These are phyloP conservation scores for Exophiala oligosperma DNA, from an alignment of 2,329 filamentous ascomycete species.

Conservation along the genomic window DNA sequence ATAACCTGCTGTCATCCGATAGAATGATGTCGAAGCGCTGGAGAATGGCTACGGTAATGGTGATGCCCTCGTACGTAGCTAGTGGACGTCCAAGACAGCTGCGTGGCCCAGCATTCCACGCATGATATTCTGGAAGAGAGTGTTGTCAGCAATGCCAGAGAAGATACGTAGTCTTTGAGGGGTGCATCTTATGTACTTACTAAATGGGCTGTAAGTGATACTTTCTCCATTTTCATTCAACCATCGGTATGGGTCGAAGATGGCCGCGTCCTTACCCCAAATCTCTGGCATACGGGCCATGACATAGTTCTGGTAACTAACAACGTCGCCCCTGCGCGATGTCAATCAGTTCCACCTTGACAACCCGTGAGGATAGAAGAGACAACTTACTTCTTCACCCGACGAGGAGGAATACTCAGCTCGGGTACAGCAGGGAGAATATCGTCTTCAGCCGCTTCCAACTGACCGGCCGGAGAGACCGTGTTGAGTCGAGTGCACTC, in stretches of 20 bases:
- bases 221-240: constrained; percentile 16
- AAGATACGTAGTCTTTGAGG: not conserved
- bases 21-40: constrained; percentile 17
- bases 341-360: not conserved
- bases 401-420: constrained; percentile 17
- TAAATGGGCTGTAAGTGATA: constrained; percentile 18
- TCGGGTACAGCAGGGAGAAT: constrained; percentile 17
- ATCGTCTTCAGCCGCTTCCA: constrained; percentile 18
- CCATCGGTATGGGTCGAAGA: constrained; percentile 18
- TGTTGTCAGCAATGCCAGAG: too few relatives aligned
- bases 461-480: constrained; percentile 16
- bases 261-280: constrained; percentile 17
- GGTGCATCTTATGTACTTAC: not conserved
- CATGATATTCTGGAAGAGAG: constrained; percentile 11
- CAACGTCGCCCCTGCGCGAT: constrained; percentile 12
- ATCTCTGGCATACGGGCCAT: constrained; percentile 17
- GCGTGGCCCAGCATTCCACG: constrained; percentile 20
- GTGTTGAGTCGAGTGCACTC: constrained; percentile 19
- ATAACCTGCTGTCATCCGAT: constrained; percentile 10
- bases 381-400: constrained; percentile 12
- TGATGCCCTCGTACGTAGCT: constrained; percentile 19
- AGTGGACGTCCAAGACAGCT: constrained; percentile 19
- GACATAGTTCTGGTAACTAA: constrained; percentile 22
- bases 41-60: constrained; percentile 14
- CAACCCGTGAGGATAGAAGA: not conserved